Conservation (phyloP, 2,329 filamentous ascomycete species). For the Sporothrix euskadiensis region DNA sequence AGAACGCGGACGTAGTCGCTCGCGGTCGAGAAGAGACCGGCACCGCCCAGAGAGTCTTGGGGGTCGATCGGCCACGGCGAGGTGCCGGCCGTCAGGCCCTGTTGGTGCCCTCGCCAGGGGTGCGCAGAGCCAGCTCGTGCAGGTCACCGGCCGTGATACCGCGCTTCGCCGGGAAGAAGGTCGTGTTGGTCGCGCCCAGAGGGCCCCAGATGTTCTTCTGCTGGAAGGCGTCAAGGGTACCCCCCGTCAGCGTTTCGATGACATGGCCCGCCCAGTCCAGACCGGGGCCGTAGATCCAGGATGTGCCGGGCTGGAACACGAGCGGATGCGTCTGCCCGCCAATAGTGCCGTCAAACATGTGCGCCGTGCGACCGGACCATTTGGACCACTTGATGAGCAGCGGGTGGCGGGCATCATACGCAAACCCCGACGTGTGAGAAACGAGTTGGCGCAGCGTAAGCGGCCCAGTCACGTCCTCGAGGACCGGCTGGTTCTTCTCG, state of each 20-base stretch:
- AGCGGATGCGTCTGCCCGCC: conserved; percentile 42
- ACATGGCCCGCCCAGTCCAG: conserved; percentile 57
- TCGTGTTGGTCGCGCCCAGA: conserved; percentile 44
- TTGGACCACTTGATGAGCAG: not conserved
- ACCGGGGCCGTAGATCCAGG: conserved; percentile 53
- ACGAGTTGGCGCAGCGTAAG: not conserved
- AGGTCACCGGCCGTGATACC: conserved; percentile 34
- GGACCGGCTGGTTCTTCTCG: not conserved
- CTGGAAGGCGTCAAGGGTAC: conserved; percentile 47
- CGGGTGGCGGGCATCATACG: not conserved
- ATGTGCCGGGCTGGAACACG: conserved; percentile 51
- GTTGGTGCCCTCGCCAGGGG: conserved; percentile 33
- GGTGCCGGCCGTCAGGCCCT: not conserved
- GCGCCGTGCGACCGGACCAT: not conserved
- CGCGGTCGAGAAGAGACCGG: not conserved
- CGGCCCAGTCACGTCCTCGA: not conserved
- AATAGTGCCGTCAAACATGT: conserved; percentile 9
- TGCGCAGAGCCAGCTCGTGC: conserved; percentile 40
- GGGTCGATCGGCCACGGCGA: conserved; percentile 2
- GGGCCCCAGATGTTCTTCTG: conserved; percentile 48
- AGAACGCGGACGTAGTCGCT: not conserved
- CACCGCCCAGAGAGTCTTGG: not conserved
- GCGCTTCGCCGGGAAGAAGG: conserved; percentile 44
- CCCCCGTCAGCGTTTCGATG: conserved; percentile 50
- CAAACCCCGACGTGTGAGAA: not conserved